Evolutionary conservation across 1,284 basidiomycete genomes (phyloP), one percentile per base, ranked within the genome.

Genomic region (Melampsora larici-populina): DNA sequence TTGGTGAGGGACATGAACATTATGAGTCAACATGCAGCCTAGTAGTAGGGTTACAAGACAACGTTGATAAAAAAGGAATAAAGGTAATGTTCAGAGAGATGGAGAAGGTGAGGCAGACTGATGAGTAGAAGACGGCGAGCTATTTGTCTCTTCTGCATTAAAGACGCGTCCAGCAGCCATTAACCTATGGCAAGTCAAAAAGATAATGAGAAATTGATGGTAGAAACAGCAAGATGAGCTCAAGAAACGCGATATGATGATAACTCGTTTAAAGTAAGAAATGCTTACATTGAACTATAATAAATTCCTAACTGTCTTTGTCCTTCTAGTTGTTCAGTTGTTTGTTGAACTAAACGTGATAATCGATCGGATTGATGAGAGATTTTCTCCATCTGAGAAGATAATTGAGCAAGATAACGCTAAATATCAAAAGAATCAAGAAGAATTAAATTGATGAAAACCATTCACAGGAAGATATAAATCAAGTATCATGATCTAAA

Each of bases 211-310:
- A 21, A 17, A 58, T 8, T n/a, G 55, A 58, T n/a, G n/a, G 15
- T 21, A 29, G 1, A n/a, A 8, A 58, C 2, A 24, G 21, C 55
- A 9, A 2, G 24, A 29, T 58, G n/a, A 58, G n/a, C n/a, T 58
- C 11, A 9, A n/a, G 55, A 58, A 24, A 58, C 55, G 55, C n/a
- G n/a, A 29, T 4, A 24, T 58, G 55, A 58, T n/a, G 29, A 58
- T n/a, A n/a, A 17, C 24, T n/a, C 8, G 55, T 11, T 15, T 24
- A 58, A n/a, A 9, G 51, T 7, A n/a, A 24, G 55, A 58, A 58
- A 58, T 58, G 29, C 55, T 58, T 29, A 58, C 55, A 58, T 58
- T 29, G 55, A 58, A 58, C 55, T 58, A 58, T 58, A 58, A 58
- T 58, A 58, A 24, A 58, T 58, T n/a, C 55, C 55, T 29, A 58